phyloP scores from a whole-genome alignment of 257 asterid species.

The Capsicum chinense region DNA sequence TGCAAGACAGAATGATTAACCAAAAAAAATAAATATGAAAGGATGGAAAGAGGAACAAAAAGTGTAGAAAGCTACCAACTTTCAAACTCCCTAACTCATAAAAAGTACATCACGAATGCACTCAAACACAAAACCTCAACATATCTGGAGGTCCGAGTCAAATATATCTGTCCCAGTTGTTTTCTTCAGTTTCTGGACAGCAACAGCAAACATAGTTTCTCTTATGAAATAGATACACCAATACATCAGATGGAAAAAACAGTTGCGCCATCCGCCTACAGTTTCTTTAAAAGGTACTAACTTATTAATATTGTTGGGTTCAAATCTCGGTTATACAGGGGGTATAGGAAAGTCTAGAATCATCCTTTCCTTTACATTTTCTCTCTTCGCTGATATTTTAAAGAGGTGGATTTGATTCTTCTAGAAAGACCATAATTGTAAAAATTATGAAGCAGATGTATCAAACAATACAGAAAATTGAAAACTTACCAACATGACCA shows the following conservation, averaged over 20 bases:
- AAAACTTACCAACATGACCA: conserved; percentile 85
- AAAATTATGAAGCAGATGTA: neutral
- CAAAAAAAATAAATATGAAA: neutral
- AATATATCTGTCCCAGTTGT: conserved; percentile 19
- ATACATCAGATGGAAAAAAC: neutral
- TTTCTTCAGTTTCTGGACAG: conserved; percentile 5
- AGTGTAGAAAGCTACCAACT: neutral
- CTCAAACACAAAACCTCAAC: conserved; percentile 7
- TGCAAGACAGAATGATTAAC: neutral
- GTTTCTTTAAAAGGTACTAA: neutral
- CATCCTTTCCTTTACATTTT: neutral
- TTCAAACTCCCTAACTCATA: neutral
- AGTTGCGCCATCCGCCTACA: neutral
- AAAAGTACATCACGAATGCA: neutral
- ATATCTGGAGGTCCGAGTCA: neutral
- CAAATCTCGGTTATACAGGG: neutral
- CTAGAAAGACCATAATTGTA: neutral
- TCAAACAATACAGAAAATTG: neutral
- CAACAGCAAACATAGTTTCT: neutral
- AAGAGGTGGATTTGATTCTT: neutral
- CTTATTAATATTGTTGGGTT: neutral
- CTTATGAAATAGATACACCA: neutral
- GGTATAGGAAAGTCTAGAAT: neutral
- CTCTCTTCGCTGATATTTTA: conserved; percentile 13
- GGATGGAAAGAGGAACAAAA: neutral